A percentile compares a stretch with the other conserved stretches of the same genome.
Conservation (phyloP, 2,329 filamentous ascomycete genomes). For the Colletotrichum liriopes region DNA sequence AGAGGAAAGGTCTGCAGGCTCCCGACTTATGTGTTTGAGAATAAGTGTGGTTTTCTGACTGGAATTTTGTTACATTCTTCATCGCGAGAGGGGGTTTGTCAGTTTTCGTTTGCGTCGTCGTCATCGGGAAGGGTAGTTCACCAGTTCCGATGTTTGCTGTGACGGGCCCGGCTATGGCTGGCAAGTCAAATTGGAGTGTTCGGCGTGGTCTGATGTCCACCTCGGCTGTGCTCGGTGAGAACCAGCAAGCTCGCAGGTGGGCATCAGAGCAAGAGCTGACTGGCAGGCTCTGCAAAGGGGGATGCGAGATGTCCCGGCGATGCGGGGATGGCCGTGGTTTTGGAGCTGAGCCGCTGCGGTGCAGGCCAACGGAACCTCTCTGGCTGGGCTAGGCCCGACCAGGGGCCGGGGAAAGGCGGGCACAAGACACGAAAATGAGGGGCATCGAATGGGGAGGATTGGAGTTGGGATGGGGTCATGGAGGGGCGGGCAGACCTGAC, state of each 20-base stretch:
- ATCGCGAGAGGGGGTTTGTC: not conserved
- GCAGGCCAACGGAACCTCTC: not conserved
- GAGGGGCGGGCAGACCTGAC: slow-evolving; percentile 26
- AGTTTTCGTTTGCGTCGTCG: slow-evolving; percentile 7
- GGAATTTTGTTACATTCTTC: slow-evolving; percentile 19
- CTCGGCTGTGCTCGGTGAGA: slow-evolving; percentile 41
- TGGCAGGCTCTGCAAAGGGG: slow-evolving; percentile 12
- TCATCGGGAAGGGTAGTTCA: slow-evolving; percentile 22
- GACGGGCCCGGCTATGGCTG: slow-evolving; percentile 37
- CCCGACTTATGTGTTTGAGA: not conserved
- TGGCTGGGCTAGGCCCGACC: slow-evolving; percentile 9
- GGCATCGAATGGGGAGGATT: slow-evolving; percentile 31
- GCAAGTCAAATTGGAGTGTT: slow-evolving; percentile 26
- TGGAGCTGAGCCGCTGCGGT: slow-evolving; percentile 5
- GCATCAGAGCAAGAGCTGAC: slow-evolving; percentile 8
- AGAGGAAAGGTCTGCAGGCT: too few relatives aligned
- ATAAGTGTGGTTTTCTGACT: not conserved
- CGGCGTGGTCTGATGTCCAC: slow-evolving; percentile 34
- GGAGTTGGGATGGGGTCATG: slow-evolving; percentile 36
- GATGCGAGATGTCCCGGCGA: slow-evolving; percentile 29
- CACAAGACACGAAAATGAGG: slow-evolving; percentile 39
- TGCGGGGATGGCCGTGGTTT: slow-evolving; percentile 32
- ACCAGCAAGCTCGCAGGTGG: slow-evolving; percentile 3
- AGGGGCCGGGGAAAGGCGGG: slow-evolving; percentile 41
- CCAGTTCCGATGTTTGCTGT: not conserved